phyloP scores from a whole-genome alignment of 2,329 filamentous ascomycete species.

The Aspergillus ibericus region DNA sequence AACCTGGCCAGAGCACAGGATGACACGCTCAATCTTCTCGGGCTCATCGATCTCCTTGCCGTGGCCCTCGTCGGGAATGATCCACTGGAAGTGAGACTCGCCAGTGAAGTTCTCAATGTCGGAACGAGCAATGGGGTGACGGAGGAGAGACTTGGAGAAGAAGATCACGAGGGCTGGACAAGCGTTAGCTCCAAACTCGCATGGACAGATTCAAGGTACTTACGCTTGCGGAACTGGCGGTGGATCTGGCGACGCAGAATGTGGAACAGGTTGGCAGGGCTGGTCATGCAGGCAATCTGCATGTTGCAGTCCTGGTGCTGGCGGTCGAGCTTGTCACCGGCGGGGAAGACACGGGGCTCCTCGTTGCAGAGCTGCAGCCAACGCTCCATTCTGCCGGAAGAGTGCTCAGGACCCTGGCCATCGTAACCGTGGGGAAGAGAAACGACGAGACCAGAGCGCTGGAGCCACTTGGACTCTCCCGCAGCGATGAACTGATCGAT shows the following conservation, averaged over 20 bases:
- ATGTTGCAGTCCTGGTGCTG: slow-evolving; percentile 99
- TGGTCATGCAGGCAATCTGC: slow-evolving; percentile 98
- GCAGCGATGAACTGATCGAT: slow-evolving; percentile 99
- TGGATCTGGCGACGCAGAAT: slow-evolving; percentile 96
- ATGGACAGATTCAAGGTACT: slow-evolving; percentile 42
- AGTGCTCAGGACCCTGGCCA: slow-evolving; percentile 97
- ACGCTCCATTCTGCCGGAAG: slow-evolving; percentile 93
- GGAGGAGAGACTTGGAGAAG: slow-evolving; percentile 96
- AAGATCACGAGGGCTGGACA: slow-evolving; percentile 81
- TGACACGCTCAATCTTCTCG: slow-evolving; percentile 88
- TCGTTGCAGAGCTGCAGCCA: slow-evolving; percentile 98
- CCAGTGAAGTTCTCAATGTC: slow-evolving; percentile 86
- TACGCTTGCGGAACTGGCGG: slow-evolving; percentile 98
- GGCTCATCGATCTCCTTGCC: slow-evolving; percentile 70
- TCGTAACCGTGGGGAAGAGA: slow-evolving; percentile 97
- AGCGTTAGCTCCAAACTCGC: slow-evolving; percentile 15
- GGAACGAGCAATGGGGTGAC: slow-evolving; percentile 89
- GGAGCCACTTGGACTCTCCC: slow-evolving; percentile 97
- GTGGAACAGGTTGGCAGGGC: slow-evolving; percentile 94
- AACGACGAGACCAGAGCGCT: slow-evolving; percentile 94
- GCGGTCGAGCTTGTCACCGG: slow-evolving; percentile 82
- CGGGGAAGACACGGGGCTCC: slow-evolving; percentile 89
- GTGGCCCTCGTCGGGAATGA: slow-evolving; percentile 89
- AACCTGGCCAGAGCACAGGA: slow-evolving; percentile 93
- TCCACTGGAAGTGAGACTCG: slow-evolving; percentile 93